A percentile compares a stretch with the other conserved stretches of the same genome.
These are phyloP conservation scores for Populus hybrid DNA, from an alignment of 441 rosid genomes.

Conservation along the genomic window DNA sequence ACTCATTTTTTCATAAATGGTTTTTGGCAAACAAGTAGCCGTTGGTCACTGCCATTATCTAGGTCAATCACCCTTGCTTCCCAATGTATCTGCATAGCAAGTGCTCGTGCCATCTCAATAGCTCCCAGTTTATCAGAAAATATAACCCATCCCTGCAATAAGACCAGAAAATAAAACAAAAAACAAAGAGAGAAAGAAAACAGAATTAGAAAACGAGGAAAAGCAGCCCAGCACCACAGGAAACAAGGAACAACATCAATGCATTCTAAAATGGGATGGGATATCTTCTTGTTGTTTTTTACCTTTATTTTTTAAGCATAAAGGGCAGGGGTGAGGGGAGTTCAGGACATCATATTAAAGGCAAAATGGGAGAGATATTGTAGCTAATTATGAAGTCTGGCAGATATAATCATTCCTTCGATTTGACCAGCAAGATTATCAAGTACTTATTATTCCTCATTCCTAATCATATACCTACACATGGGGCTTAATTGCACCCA, in stretches of 20 bases:
- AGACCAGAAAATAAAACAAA: background rate
- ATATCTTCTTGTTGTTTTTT: background rate
- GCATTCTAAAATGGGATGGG: background rate
- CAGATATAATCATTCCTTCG: background rate
- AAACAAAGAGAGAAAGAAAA: background rate
- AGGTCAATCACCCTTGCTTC: constrained; percentile 95
- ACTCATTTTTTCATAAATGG: constrained; percentile 77
- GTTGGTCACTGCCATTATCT: constrained; percentile 93
- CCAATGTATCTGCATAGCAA: constrained; percentile 81
- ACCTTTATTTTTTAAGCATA: no score
- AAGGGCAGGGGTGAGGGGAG: background rate
- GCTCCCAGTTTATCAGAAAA: constrained; percentile 68
- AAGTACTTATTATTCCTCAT: background rate
- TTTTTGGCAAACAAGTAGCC: constrained; percentile 94
- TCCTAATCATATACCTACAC: background rate
- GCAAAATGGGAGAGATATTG: background rate
- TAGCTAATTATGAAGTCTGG: background rate
- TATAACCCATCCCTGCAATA: constrained; percentile 86
- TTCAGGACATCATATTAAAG: background rate
- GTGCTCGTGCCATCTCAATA: constrained; percentile 75
- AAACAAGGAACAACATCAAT: background rate
- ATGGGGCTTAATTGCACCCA: background rate
- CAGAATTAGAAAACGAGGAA: background rate
- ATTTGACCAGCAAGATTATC: background rate
- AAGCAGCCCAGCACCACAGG: background rate